phyloP scores from a whole-genome alignment of 495 filamentous ascomycete genomes.

The Penicillium daleae region DNA sequence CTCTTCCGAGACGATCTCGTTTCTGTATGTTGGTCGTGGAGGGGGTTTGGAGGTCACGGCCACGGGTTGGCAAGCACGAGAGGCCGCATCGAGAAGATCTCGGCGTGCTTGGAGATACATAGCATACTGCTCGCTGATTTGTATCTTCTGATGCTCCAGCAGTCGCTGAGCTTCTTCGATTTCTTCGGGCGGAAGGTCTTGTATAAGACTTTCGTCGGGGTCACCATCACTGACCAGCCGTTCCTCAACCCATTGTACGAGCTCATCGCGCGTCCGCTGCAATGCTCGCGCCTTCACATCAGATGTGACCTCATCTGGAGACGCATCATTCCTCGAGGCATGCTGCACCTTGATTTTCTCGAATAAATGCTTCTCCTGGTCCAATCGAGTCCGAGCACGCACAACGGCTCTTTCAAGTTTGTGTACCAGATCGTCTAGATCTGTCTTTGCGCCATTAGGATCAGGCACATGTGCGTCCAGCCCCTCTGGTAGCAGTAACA shows the following conservation, averaged over 20 bases:
- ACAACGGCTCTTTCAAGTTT: conserved; percentile 69
- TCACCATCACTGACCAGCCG: conserved; percentile 61
- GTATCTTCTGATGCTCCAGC: conserved; percentile 46
- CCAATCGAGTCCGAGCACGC: conserved; percentile 62
- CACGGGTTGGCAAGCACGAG: conserved; percentile 42
- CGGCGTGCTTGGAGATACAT: conserved; percentile 43
- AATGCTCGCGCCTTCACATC: conserved; percentile 51
- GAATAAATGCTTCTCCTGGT: conserved; percentile 64
- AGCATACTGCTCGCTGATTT: conserved; percentile 54
- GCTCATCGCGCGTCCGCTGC: conserved; percentile 60
- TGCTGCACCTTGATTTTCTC: conserved; percentile 54
- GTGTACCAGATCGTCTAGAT: conserved; percentile 55
- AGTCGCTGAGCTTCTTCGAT: conserved; percentile 40
- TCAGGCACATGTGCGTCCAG: conserved; percentile 15
- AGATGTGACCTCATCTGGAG: conserved; percentile 18
- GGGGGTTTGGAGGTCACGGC: conserved; percentile 29
- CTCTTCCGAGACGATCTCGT: conserved; percentile 19
- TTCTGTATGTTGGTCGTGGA: conserved; percentile 32
- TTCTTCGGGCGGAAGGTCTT: conserved; percentile 39
- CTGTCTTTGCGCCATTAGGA: conserved; percentile 21
- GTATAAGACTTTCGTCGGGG: conserved; percentile 42
- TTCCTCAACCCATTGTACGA: conserved; percentile 74
- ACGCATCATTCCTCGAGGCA: conserved; percentile 24
- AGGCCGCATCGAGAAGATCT: conserved; percentile 43
- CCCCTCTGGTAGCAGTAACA: conserved; percentile 51